Base-by-base conservation (phyloP, 768 basidiomycete species). In the Rhizopogon salebrosus region DNA sequence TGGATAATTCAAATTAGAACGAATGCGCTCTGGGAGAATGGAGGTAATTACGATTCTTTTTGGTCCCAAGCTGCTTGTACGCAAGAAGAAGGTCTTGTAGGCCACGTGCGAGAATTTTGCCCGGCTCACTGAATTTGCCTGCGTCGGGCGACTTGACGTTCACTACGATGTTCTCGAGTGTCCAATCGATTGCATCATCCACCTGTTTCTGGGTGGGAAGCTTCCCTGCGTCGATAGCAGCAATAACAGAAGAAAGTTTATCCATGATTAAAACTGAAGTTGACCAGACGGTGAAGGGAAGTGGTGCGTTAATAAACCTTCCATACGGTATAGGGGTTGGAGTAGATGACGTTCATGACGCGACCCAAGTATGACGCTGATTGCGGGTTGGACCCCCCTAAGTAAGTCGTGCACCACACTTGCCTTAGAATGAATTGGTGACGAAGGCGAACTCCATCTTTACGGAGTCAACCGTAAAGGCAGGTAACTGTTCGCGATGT, bases 181-280 rank as follows among this genome's bases (percentile, higher is more conserved):
- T 60, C 74, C 76, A 82, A 61, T 85, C 79, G 57, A 85, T 74
- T 60, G 77, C 73, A 0, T 62, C 61, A 54, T 74, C 74, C 36
- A 80, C 57, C 61, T 89, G 87, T 26, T 76, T 65, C 10, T 85
- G 82, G 1, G 74, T 75, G 16, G 87, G 87, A 4, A 87, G 70
- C 62, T 89, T 89, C 20, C 85, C 85, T 16, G 85, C 85, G 56
- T 82, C 77, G 59, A 89, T 67, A 7, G 87, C 87, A 42, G 84
- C 87, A 52, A 84, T 63, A 23, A 87, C 60, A 35, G 83, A 82
- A 16, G 83, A 73, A 43, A 77, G 55, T 70, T 79, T 80, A 53
- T 89, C 84, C 85, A 89, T 88, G 53, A 24, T 46, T 29, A 18
- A 18, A 27, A n/a, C 11, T 18, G 41, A 27, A 38, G 18, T 18